Conservation (phyloP, 2,329 filamentous ascomycete species). For the Clonostachys solani region DNA sequence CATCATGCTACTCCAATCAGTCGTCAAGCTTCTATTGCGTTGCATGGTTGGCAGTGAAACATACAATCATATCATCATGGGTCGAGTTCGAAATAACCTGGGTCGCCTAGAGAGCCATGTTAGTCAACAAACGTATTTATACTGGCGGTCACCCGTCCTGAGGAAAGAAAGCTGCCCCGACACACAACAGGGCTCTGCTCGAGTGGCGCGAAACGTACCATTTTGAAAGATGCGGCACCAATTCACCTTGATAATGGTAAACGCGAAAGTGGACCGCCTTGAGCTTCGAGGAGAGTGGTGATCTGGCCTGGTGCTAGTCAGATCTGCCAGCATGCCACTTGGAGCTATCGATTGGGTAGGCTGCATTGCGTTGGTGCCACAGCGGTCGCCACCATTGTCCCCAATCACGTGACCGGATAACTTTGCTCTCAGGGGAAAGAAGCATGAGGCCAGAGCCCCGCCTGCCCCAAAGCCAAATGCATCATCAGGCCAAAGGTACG, state of each 20-base stretch:
- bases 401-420: no score
- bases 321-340: neutral
- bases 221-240: neutral
- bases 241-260: neutral
- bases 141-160: no score
- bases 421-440: no score
- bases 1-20: constrained; percentile 68
- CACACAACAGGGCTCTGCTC: no score
- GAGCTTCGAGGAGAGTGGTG: neutral
- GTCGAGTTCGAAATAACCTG: constrained; percentile 40
- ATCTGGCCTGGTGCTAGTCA: neutral
- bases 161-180: no score
- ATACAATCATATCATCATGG: constrained; percentile 99
- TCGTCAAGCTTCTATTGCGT: neutral
- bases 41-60: constrained; percentile 27
- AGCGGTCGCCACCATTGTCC: no score
- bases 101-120: constrained; percentile 22
- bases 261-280: neutral
- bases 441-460: no score
- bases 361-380: no score
- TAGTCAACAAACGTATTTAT: no score
- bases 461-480: no score
- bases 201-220: constrained; percentile 1
- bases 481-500: no score
- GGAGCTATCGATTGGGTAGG: neutral